Evolutionary conservation across 176 grass and related monocot species (phyloP).

Genomic region (Typha latifolia): DNA sequence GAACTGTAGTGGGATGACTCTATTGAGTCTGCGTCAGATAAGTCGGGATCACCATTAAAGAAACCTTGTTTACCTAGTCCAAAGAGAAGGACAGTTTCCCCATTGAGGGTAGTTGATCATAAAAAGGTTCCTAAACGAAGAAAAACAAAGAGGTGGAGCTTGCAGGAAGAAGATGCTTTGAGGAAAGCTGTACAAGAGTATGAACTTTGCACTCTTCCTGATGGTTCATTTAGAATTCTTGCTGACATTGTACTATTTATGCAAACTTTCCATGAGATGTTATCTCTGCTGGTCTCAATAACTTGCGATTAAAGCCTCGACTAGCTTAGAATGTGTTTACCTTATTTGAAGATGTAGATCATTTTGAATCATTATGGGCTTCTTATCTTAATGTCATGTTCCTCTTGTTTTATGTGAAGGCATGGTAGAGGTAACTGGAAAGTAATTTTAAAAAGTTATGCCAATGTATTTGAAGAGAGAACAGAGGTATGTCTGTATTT

Average conservation of each 20-base stretch:
- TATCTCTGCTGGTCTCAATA: neutral
- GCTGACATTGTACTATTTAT: neutral
- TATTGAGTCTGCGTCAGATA: slow-evolving; percentile 19
- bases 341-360: slow-evolving; percentile 5
- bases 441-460: slow-evolving; percentile 37
- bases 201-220: slow-evolving; percentile 14
- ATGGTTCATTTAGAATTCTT: too few species aligned
- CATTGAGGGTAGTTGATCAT: slow-evolving; percentile 23
- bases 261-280: neutral
- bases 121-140: slow-evolving; percentile 35
- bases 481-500: slow-evolving; percentile 30
- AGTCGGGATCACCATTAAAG: slow-evolving; percentile 10
- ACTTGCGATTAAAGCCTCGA: neutral
- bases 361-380: neutral
- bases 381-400: neutral
- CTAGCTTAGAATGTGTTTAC: neutral
- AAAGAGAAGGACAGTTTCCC: slow-evolving; percentile 36
- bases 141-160: slow-evolving; percentile 45
- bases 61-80: slow-evolving; percentile 32
- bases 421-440: slow-evolving; percentile 61
- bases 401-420: slow-evolving; percentile 24
- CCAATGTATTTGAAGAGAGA: slow-evolving; percentile 51
- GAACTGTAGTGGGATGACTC: slow-evolving; percentile 47
- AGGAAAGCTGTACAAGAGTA: slow-evolving; percentile 65
- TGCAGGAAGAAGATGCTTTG: slow-evolving; percentile 55